phyloP scores from a whole-genome alignment of 306 rosid species.

The Dalbergia oliveri region DNA sequence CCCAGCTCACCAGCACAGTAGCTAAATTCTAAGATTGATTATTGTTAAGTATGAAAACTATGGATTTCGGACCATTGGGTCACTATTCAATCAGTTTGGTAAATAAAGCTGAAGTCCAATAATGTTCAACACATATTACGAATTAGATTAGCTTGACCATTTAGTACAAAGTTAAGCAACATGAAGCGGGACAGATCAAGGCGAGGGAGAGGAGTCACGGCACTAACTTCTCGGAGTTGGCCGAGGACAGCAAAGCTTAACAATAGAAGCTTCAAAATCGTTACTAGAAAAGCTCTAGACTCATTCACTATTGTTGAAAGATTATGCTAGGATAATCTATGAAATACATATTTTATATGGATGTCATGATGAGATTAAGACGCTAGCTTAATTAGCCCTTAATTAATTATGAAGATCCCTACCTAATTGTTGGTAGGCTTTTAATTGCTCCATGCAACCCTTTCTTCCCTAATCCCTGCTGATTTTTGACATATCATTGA shows the following conservation, averaged over 20 bases:
- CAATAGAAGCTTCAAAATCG: slow-evolving; percentile 22
- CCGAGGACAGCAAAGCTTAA: slow-evolving; percentile 39
- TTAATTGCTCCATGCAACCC: slow-evolving; percentile 1
- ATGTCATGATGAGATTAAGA: slow-evolving; percentile 49
- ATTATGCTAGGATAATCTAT: slow-evolving; percentile 12
- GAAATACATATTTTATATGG: slow-evolving; percentile 22
- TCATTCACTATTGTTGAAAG: slow-evolving; percentile 22
- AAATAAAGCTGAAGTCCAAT: too few species aligned
- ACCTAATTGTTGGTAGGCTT: slow-evolving; percentile 53
- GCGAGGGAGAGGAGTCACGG: slow-evolving; percentile 23
- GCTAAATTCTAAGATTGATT: too few species aligned
- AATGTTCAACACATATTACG: too few species aligned
- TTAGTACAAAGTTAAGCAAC: not conserved
- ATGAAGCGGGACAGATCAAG: slow-evolving; percentile 11
- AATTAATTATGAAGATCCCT: slow-evolving; percentile 43
- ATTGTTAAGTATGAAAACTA: too few species aligned
- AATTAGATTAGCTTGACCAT: slow-evolving; percentile 32
- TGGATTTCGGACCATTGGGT: too few species aligned
- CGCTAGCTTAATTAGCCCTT: slow-evolving; percentile 32
- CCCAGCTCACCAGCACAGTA: accelerated
- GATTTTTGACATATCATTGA: slow-evolving; percentile 8
- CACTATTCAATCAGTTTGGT: too few species aligned
- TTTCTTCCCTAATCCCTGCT: not conserved
- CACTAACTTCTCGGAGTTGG: slow-evolving; percentile 32
- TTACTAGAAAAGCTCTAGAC: slow-evolving; percentile 40